Evolutionary conservation across 1,284 basidiomycete genomes (phyloP), one percentile per base, ranked within the genome.

Genomic region (Ceratobasidium theobromae): DNA sequence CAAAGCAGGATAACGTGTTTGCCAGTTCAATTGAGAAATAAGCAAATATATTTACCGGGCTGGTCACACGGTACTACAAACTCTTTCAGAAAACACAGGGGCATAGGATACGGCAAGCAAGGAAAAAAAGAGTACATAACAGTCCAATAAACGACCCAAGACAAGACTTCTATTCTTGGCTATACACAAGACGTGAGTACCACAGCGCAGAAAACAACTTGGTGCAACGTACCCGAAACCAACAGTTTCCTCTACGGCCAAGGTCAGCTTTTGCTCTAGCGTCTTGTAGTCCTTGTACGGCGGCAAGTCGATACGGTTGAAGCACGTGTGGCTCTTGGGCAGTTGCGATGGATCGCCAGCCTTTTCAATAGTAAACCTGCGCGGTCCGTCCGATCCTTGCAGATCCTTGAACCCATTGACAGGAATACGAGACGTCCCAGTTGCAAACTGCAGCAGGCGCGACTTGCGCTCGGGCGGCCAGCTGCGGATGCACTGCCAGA

Each of bases 391-490:
- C 0, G 93, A 95, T 5, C 96, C 96, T 78, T 98, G 96, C 28
- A 99, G 80, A 74, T 99, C 97, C 77, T 98, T 98, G 84, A 99
- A 99, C 1, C 97, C 97, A 76, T 98, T 98, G 76, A 99, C 97
- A 4, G 97, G 97, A 66, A 99, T 94, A 72, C 96, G 84, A 35
- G 92, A 95, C 8, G 97, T 99, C 45, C 97, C 97, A 3, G 97
- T 99, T 5, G 95, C 95, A 77, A 99, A 98, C 77, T 99, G 96
- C 54, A 97, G 78, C 67, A 98, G 79, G 8, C 96, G 88, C 52
- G 91, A 92, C 79, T 98, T 98, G 76, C 94, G 88, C 79, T 99
- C 97, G 0, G 94, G 83, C 5, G 96, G 95, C 96, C 96, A 99
- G 58, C 88, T 88, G 65, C 91, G 87, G 67, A 99, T 92, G 73